A percentile compares a stretch with the other conserved stretches of the same genome.
Evolutionary conservation across 164 flowering plant genomes (phyloP).

Genomic region (Paratinospora sagittata): DNA sequence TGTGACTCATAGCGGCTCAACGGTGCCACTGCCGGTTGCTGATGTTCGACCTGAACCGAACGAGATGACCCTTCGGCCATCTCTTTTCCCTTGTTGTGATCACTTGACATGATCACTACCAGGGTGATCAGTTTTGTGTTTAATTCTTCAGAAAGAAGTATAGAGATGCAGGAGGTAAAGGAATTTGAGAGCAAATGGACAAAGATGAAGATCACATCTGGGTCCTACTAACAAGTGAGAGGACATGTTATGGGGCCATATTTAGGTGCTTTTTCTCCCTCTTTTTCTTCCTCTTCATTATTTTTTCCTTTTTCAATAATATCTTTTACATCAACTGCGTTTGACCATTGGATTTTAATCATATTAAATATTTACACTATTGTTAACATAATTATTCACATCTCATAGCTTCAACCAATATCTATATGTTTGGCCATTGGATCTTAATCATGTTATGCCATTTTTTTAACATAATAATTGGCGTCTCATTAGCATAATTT

Average conservation of each 20-base stretch:
- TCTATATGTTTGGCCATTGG: too few relatives aligned
- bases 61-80: background rate
- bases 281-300: conserved; percentile 1
- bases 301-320: background rate
- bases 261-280: conserved; percentile 2
- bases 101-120: background rate
- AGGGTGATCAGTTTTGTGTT: background rate
- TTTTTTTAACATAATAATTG: background rate
- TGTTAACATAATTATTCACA: background rate
- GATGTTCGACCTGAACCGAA: background rate
- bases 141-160: background rate
- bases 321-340: background rate
- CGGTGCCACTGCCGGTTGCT: background rate
- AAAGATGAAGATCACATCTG: background rate
- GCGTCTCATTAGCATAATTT: background rate
- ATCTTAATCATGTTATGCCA: too few relatives aligned
- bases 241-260: background rate
- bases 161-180: background rate
- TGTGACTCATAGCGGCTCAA: conserved; percentile 1
- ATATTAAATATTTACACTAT: background rate
- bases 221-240: background rate
- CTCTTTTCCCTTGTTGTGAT: background rate
- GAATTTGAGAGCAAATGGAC: background rate
- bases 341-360: background rate
- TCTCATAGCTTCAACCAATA: background rate